Base-by-base conservation (phyloP, 1,139 yeast species). In the Pichia inconspicua region DNA sequence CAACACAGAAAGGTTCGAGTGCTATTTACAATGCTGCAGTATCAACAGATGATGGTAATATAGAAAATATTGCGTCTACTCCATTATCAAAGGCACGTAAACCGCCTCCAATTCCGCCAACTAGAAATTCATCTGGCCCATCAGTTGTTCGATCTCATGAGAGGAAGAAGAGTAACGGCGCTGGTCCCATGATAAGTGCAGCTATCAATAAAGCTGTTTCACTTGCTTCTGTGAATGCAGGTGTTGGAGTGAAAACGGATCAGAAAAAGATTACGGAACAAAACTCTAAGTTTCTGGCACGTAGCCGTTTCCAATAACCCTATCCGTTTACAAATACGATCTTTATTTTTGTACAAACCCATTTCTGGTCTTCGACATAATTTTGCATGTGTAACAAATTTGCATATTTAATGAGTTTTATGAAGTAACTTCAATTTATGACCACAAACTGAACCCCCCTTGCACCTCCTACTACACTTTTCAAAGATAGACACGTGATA, bases 261-360 rank as follows among this genome's bases (percentile, higher is more conserved):
- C 34, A 59, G 9, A 63, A 61, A 41, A 45, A 60, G 19, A 74
- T 71, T 62, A 79, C 72, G 59, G 75, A 71, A 63, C 75, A 69
- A 81, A 83, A 57, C 69, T 80, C 79, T 67, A 77, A 69, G 73
- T 74, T 57, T 66, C 70, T 66, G 72, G 79, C 74, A 59, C 75
- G 75, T 73, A 77, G 55, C 63, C 72, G 57, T 66, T 75, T 51
- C 9, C 40, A 37, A 3, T 37, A 11, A 22, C 5, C 15, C 11
- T 34, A 34, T 15, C 9, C 17, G 14, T 7, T 7, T 8, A 14
- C 4, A 32, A 12, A 1, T 4, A 28, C 30, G 12, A 28, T 30
- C 11, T 30, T 30, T 30, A 11, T 27, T 5, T 5, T 27, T 27
- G 30, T 27, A 27, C 11, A 27, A 22, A 22, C 22, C 22, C 4